Evolutionary conservation across 148 eudicot genomes (phyloP).

Genomic region (Vaccinium vitisidaea): DNA sequence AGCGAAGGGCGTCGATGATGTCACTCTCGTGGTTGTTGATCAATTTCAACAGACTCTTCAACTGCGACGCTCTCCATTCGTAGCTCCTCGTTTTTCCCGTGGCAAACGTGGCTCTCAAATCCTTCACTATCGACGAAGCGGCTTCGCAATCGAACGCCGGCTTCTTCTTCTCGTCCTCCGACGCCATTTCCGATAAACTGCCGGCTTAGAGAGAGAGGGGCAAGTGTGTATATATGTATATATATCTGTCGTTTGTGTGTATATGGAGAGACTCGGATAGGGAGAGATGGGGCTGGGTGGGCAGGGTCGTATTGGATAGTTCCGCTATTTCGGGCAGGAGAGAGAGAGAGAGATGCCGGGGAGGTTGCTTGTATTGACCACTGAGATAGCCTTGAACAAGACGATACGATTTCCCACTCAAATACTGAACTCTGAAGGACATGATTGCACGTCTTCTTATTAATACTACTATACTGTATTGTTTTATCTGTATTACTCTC

Average conservation of each 20-base stretch:
- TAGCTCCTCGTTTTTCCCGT: conserved; percentile 57
- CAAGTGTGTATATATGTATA: not conserved
- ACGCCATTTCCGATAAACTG: conserved; percentile 7
- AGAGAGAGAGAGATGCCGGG: not conserved
- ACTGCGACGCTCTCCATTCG: conserved; percentile 71
- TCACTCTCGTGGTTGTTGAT: conserved; percentile 45
- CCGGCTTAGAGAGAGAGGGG: not conserved
- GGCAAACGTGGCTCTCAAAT: conserved; percentile 38
- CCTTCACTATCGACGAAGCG: conserved; percentile 42
- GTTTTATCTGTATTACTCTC: too few species aligned
- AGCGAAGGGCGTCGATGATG: conserved; percentile 54
- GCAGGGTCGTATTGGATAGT: not conserved
- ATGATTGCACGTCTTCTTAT: too few species aligned
- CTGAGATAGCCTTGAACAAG: not conserved
- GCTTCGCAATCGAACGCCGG: conserved; percentile 30
- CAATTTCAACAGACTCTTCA: conserved; percentile 48
- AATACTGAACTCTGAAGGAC: too few species aligned
- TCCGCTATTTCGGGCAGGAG: not conserved
- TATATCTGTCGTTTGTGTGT: not conserved
- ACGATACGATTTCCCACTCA: not conserved
- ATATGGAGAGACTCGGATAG: not conserved
- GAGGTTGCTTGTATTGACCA: not conserved
- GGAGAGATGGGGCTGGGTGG: not conserved
- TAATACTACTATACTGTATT: too few species aligned
- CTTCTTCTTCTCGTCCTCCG: conserved; percentile 19